Conservation (phyloP, 768 basidiomycete genomes). For the Infundibulicybe gibba region DNA sequence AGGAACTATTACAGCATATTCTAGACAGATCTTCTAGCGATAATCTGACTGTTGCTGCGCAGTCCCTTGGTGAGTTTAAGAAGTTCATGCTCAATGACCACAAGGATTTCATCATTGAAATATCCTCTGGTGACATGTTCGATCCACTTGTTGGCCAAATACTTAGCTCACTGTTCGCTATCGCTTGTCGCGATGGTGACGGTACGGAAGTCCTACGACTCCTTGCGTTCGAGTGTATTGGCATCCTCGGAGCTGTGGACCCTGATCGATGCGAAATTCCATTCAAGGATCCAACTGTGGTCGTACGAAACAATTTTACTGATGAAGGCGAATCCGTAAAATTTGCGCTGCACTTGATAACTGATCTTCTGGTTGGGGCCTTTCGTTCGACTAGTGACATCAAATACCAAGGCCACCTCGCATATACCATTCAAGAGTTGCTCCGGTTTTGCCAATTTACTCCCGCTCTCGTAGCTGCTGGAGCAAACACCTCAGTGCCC, state of each 20-base stretch:
- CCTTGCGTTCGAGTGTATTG: conserved; percentile 86
- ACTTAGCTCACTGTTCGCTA: conserved; percentile 60
- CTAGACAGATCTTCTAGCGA: conserved; percentile 75
- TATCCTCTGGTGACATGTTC: conserved; percentile 85
- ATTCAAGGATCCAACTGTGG: conserved; percentile 54
- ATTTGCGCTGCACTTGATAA: conserved; percentile 86
- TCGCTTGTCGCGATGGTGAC: conserved; percentile 78
- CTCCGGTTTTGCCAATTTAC: conserved; percentile 85
- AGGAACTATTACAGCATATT: conserved; percentile 57
- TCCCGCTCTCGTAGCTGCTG: conserved; percentile 60
- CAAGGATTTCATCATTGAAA: conserved; percentile 47
- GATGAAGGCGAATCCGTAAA: conserved; percentile 71
- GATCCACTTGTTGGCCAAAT: conserved; percentile 70
- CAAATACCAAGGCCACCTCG: conserved; percentile 84
- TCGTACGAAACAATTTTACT: conserved; percentile 76
- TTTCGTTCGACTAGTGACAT: conserved; percentile 95
- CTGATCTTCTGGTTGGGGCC: conserved; percentile 80
- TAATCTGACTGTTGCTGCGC: conserved; percentile 72
- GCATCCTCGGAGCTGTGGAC: conserved; percentile 89
- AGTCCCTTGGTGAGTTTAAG: conserved; percentile 76
- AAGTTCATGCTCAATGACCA: conserved; percentile 51
- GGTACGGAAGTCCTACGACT: conserved; percentile 61
- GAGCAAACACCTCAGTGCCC: conserved; percentile 45
- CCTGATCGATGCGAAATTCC: conserved; percentile 85
- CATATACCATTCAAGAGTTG: conserved; percentile 90